Evolutionary conservation across 805 yeast genomes (phyloP).

Genomic region (Phaffomyces opuntiae): DNA sequence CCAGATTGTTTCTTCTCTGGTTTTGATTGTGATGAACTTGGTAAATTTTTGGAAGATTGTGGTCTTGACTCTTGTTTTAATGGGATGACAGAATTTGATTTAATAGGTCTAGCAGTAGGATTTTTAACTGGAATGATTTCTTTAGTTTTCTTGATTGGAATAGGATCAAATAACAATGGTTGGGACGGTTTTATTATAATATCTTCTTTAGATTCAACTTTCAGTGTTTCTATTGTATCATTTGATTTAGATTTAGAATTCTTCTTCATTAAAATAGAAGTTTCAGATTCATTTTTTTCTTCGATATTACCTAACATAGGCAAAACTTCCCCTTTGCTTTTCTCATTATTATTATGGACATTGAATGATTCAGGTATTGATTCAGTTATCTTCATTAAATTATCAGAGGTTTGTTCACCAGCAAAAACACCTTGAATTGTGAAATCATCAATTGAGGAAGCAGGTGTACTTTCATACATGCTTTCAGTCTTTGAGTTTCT

Average conservation of each 20-base stretch:
- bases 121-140: neutral
- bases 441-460: slow-evolving; percentile 24
- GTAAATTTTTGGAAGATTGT: neutral
- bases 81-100: neutral
- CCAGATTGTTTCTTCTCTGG: slow-evolving; percentile 17
- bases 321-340: neutral
- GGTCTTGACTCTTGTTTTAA: neutral
- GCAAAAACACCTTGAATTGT: slow-evolving; percentile 4
- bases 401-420: neutral
- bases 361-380: too few species aligned
- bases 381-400: too few species aligned
- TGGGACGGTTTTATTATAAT: neutral
- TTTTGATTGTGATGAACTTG: neutral
- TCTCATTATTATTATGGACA: too few species aligned
- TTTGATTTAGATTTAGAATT: neutral
- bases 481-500: slow-evolving; percentile 21
- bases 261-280: neutral
- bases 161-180: too few species aligned
- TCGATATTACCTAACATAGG: slow-evolving; percentile 18
- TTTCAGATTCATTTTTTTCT: slow-evolving; percentile 4
- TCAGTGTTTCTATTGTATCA: neutral
- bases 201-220: neutral
- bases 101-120: neutral
- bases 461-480: slow-evolving; percentile 22
- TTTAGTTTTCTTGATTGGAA: neutral